These are phyloP conservation scores for Fistulifera solaris DNA, from an alignment of 108 stramenopile genomes.

Conservation along the genomic window DNA sequence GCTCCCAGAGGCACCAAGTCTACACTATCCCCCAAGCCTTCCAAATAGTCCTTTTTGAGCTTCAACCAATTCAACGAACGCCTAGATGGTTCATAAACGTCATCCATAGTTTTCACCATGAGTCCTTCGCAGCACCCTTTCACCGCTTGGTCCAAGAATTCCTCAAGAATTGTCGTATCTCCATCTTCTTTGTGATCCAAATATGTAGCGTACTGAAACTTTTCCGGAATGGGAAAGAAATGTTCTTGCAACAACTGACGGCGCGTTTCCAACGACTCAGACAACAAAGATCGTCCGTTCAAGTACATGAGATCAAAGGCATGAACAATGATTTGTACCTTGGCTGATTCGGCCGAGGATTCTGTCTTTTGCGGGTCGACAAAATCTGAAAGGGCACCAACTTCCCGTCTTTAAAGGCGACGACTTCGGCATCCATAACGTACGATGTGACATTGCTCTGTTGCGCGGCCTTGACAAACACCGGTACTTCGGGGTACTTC, in stretches of 20 bases:
- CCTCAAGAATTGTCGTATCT: conserved; percentile 86
- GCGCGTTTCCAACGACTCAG: conserved; percentile 68
- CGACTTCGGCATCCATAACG: conserved; percentile 97
- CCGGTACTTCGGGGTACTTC: conserved; percentile 94
- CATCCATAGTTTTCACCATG: conserved; percentile 99
- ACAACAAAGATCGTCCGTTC: conserved; percentile 88
- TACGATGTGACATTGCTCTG: conserved; percentile 54
- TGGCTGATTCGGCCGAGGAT: conserved; percentile 77
- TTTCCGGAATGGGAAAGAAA: conserved; percentile 78
- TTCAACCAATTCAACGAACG: conserved; percentile 99
- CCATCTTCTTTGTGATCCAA: conserved; percentile 43
- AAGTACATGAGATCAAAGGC: conserved; percentile 99
- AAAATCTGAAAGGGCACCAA: conserved; percentile 81
- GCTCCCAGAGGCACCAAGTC: conserved; percentile 98
- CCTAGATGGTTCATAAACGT: conserved; percentile 90
- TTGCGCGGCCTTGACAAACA: conserved; percentile 73
- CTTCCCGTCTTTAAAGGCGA: conserved; percentile 85
- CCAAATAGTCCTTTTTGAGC: conserved; percentile 99
- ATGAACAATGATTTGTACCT: conserved; percentile 95
- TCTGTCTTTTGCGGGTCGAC: conserved; percentile 79
- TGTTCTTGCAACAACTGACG: conserved; percentile 70
- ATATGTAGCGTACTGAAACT: conserved; percentile 82
- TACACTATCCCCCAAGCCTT: conserved; percentile 95
- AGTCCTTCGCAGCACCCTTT: conserved; percentile 98
- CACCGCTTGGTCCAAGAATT: conserved; percentile 91